Evolutionary conservation across 2,329 filamentous ascomycete species (phyloP).

Genomic region (Stachybotrys elegans): DNA sequence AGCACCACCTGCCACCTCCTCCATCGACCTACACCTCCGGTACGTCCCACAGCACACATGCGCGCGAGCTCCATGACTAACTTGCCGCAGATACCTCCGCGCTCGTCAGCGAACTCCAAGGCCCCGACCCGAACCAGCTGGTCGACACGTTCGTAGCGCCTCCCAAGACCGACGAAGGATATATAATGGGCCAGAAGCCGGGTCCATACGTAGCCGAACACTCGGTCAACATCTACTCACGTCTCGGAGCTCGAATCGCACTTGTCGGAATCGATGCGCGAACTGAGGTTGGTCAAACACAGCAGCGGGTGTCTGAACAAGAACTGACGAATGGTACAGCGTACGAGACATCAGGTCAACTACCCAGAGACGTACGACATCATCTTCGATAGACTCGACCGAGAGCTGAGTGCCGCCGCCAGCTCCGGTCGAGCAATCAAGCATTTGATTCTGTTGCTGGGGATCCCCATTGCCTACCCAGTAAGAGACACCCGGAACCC

Average conservation of each 20-base stretch:
- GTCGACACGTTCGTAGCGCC: slow-evolving; percentile 67
- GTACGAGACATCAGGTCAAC: slow-evolving; percentile 90
- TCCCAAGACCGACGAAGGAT: slow-evolving; percentile 57
- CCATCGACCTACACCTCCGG: slow-evolving; percentile 81
- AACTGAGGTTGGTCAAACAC: slow-evolving; percentile 60
- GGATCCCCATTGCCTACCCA: slow-evolving; percentile 82
- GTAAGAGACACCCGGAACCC: slow-evolving; percentile 35
- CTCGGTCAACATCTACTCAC: slow-evolving; percentile 82
- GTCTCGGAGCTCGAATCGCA: slow-evolving; percentile 74
- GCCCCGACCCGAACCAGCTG: slow-evolving; percentile 66
- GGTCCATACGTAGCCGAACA: slow-evolving; percentile 87
- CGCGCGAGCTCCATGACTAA: no score
- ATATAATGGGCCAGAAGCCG: slow-evolving; percentile 71
- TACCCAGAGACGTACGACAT: slow-evolving; percentile 86
- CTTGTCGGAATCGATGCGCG: slow-evolving; percentile 89
- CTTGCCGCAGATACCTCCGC: slow-evolving; percentile 14
- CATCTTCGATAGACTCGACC: slow-evolving; percentile 70
- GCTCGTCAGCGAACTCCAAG: slow-evolving; percentile 33
- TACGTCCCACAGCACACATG: slow-evolving; percentile 12
- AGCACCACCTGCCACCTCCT: slow-evolving; percentile 86
- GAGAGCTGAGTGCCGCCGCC: slow-evolving; percentile 66
- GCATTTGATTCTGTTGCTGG: slow-evolving; percentile 81
- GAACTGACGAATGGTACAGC: slow-evolving; percentile 39
- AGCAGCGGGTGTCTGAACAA: slow-evolving; percentile 35
- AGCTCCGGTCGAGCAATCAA: slow-evolving; percentile 70